Evolutionary conservation across 1,284 basidiomycete species (phyloP), one percentile per base, ranked within the genome.

Genomic region (Ustilago shanxiensis): DNA sequence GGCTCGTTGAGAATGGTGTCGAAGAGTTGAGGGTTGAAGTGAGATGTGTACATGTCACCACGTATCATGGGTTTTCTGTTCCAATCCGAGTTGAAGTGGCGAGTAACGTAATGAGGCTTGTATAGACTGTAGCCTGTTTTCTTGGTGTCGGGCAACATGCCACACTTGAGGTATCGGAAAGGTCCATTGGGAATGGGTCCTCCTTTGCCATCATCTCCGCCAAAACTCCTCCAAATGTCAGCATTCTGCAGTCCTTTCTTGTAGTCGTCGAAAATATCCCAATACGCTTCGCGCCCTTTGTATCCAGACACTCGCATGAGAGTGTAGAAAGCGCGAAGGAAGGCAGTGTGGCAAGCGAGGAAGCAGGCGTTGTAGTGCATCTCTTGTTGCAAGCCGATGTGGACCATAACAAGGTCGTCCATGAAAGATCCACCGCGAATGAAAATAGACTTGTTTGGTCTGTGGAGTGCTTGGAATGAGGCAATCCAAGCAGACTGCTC

Each of bases 301-400:
- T 76, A 76, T 3, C 73, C 73, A 1, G 29, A 31, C 0, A 72
- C 33, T 2, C 68, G 57, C 73, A 76, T 76, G 26, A 72, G 11
- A 10, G 39, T 31, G 54, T 76, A 72, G 33, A 76, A 76, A 0
- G 65, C 61, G 0, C 68, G 57, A 18, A 76, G 24, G 22, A 76
- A 67, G 3, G 73, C 73, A 6, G 60, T 41, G 29, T 76, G 73
- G 31, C 73, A 71, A 1, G 54, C 54, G 14, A 76, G 49, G 29
- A 76, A 71, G 44, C 65, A 71, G 14, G 68, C 53, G 28, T 72
- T 76, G 68, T 65, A 76, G 8, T 76, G 73, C 65, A 76, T 60
- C 41, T 75, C 72, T 31, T 66, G 49, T 52, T 75, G 72, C 50
- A 75, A 7, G 1, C 57, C 67, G 16, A 75, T 59, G 45, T 75